Evolutionary conservation across 306 rosid genomes (phyloP), one percentile per base, ranked within the genome.

Genomic region (Casuarina glauca): DNA sequence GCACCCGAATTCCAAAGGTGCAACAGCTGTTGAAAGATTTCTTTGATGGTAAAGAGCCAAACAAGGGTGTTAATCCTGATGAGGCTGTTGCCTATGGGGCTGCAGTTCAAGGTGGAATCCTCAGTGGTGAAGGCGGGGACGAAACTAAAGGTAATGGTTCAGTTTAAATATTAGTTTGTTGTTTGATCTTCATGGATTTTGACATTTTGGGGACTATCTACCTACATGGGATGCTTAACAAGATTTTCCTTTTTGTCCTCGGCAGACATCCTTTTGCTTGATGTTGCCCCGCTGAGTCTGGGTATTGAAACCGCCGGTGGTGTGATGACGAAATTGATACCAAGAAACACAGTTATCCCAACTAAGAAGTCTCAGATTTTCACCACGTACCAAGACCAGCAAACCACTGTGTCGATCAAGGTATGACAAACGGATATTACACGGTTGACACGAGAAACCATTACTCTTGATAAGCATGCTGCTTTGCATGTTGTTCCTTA

Each of bases 11-110:
- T 82, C 93, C 93, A 0, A 89, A 87, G 77, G 82, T 85, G 10
- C 88, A 87, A 72, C 84, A 89, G 57, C 76, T 89, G 26, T 74
- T 89, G 74, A 66, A 69, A 72, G 90, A 89, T 9, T 87, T 57
- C 69, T 89, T 89, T 62, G 89, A 89, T 32, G 91, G 91, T n/a
- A 87, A 87, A 52, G 88, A 89, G 53, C 87, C 83, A 3, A 85
- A 63, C 80, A 87, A 87, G 62, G 91, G 90, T 39, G 82, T 89
- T 42, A 87, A 87, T 74, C 90, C 91, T 49, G 90, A 89, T 71
- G 90, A 89, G 78, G 93, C 87, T 54, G 87, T 89, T 55, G 93
- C 89, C 4, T 62, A 74, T 58, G 89, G 93, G 19, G 93, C 93
- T 15, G 87, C 90, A 7, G 70, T 89, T 66, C 90, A 87, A 43